These are phyloP conservation scores for Kwoniella europaea DNA, from an alignment of 768 basidiomycete genomes.

Conservation along the genomic window DNA sequence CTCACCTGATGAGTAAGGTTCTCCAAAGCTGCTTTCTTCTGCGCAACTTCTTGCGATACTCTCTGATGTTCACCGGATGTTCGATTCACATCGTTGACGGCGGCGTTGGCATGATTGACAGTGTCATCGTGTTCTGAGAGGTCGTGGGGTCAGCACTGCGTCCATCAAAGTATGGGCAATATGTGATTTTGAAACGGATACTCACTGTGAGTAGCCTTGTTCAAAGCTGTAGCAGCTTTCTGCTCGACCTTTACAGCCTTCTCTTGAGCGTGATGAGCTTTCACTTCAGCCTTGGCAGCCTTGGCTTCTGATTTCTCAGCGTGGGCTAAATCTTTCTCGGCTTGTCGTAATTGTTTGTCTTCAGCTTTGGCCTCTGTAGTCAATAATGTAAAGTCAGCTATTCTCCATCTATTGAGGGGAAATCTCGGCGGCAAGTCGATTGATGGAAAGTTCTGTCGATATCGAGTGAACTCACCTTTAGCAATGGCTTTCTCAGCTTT, in stretches of 20 bases:
- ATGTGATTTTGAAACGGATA: neutral
- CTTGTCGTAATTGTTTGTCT: conserved; percentile 64
- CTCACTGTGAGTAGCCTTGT: conserved; percentile 63
- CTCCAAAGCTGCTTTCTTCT: conserved; percentile 43
- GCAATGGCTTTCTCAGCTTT: conserved; percentile 50
- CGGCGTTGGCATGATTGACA: conserved; percentile 26
- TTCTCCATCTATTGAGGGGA: no score
- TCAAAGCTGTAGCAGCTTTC: conserved; percentile 63
- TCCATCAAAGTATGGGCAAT: no score
- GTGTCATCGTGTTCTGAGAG: conserved; percentile 22
- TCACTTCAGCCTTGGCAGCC: conserved; percentile 62
- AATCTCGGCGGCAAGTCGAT: neutral
- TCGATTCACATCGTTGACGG: conserved; percentile 17
- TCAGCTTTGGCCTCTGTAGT: conserved; percentile 57
- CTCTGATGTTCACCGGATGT: conserved; percentile 34
- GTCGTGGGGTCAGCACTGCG: neutral
- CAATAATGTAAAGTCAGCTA: no score
- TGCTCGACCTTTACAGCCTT: conserved; percentile 65
- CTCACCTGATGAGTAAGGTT: conserved; percentile 20
- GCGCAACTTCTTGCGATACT: conserved; percentile 37
- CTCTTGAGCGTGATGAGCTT: conserved; percentile 52
- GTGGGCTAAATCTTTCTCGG: conserved; percentile 64
- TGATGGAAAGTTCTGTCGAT: no score
- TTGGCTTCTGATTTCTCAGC: conserved; percentile 66
- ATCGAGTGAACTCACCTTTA: conserved; percentile 38